Percentiles rank a stretch among this genome's conserved stretches.
Evolutionary conservation across 2,329 filamentous ascomycete species (phyloP).

Genomic region (Penicillium sp.): DNA sequence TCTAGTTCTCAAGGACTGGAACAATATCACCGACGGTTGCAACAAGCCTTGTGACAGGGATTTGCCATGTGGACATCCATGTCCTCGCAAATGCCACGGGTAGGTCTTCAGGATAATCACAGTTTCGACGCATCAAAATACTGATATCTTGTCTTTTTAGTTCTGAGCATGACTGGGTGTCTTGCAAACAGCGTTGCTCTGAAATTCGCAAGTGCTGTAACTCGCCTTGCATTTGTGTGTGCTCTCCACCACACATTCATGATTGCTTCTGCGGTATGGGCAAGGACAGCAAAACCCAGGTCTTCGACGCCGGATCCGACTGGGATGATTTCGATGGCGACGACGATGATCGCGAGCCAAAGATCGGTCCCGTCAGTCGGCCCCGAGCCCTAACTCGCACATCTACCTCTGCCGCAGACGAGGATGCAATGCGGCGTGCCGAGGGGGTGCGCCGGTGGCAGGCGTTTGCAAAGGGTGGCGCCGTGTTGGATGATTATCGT

Average conservation of each 20-base stretch:
- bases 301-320: neutral
- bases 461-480: neutral
- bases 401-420: neutral
- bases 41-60: constrained; percentile 37
- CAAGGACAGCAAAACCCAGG: neutral
- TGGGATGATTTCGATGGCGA: neutral
- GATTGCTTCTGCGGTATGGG: neutral
- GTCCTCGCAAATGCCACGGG: constrained; percentile 47
- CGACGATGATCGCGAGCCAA: neutral
- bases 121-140: neutral
- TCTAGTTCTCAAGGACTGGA: constrained; percentile 40
- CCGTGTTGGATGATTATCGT: neutral
- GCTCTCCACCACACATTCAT: neutral
- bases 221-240: neutral
- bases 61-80: constrained; percentile 47
- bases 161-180: neutral
- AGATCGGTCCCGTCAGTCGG: neutral
- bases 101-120: constrained; percentile 19
- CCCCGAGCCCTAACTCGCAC: neutral
- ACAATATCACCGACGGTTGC: constrained; percentile 47
- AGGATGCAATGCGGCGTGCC: neutral
- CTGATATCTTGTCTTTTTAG: neutral
- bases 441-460: neutral
- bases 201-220: neutral
- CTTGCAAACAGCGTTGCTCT: neutral